A percentile compares a stretch with the other conserved stretches of the same genome.
These are phyloP conservation scores for Paracamarosporium sp. DNA, from an alignment of 2,329 filamentous ascomycete genomes.

Conservation along the genomic window DNA sequence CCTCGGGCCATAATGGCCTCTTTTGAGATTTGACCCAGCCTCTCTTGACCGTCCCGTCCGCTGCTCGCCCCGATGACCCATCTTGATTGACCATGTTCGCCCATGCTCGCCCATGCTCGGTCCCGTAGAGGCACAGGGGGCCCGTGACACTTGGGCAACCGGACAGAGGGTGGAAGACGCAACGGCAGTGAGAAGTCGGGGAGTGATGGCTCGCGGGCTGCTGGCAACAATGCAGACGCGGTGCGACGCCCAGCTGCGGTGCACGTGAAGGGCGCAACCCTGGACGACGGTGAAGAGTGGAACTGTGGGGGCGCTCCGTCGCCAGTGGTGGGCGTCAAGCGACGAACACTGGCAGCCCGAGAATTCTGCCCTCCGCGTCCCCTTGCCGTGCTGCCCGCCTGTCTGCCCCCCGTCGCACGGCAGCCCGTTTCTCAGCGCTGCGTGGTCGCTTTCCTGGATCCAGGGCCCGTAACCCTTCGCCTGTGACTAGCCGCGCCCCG, in stretches of 20 bases:
- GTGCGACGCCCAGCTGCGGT: constrained; percentile 4
- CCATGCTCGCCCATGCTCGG: neutral
- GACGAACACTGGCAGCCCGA: too few relatives aligned
- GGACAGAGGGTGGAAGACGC: neutral
- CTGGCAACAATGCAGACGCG: constrained; percentile 1
- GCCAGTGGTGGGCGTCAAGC: neutral
- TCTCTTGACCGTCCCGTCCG: too few relatives aligned
- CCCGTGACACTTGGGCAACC: neutral
- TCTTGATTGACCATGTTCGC: too few relatives aligned
- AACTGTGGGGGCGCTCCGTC: neutral
- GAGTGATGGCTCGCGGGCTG: neutral
- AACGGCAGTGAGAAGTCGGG: neutral
- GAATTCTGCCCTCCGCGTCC: constrained; percentile 7
- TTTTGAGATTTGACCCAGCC: too few relatives aligned
- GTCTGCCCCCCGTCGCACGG: constrained; percentile 31
- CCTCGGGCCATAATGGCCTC: too few relatives aligned
- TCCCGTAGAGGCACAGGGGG: neutral
- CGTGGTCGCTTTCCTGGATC: constrained; percentile 24
- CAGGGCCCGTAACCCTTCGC: constrained; percentile 24
- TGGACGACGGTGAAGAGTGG: constrained; percentile 6
- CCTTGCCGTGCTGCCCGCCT: constrained; percentile 9
- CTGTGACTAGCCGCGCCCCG: constrained; percentile 32
- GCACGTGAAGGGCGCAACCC: constrained; percentile 5
- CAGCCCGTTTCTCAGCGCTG: constrained; percentile 27
- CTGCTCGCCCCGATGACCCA: too few relatives aligned